phyloP scores from a whole-genome alignment of 495 filamentous ascomycete genomes.

The Polyplosphaeria fusca region DNA sequence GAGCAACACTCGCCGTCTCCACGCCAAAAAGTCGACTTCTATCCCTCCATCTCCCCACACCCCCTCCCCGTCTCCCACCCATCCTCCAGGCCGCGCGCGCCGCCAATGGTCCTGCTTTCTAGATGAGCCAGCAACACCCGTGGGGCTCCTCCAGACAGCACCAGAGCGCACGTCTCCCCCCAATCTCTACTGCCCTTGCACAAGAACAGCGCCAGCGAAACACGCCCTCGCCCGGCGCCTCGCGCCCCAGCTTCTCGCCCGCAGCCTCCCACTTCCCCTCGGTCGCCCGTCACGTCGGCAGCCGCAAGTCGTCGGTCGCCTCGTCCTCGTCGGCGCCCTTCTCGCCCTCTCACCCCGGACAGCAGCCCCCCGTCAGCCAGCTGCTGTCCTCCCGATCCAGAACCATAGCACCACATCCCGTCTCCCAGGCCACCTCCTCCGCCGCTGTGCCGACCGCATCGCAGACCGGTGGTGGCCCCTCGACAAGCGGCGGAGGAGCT shows the following conservation, averaged over 20 bases:
- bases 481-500: slow-evolving; percentile 55
- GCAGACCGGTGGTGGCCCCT: slow-evolving; percentile 53
- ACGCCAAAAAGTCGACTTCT: slow-evolving; percentile 7
- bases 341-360: slow-evolving; percentile 56
- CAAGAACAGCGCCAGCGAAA: slow-evolving; percentile 38
- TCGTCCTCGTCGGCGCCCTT: slow-evolving; percentile 53
- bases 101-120: slow-evolving; percentile 56
- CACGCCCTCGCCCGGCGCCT: slow-evolving; percentile 49
- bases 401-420: slow-evolving; percentile 59
- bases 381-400: slow-evolving; percentile 59
- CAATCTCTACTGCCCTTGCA: slow-evolving; percentile 56
- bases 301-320: slow-evolving; percentile 51
- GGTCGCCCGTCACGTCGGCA: slow-evolving; percentile 48
- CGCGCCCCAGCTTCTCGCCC: slow-evolving; percentile 47
- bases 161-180: slow-evolving; percentile 56
- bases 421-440: slow-evolving; percentile 60
- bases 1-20: no score
- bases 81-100: slow-evolving; percentile 60
- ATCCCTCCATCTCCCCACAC: slow-evolving; percentile 13
- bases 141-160: slow-evolving; percentile 60
- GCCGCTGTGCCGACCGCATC: slow-evolving; percentile 51
- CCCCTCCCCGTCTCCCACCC: slow-evolving; percentile 15
- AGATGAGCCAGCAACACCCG: slow-evolving; percentile 55
- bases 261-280: slow-evolving; percentile 55
- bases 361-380: slow-evolving; percentile 52